These are phyloP conservation scores for Lizanozyma gosingica DNA, from an alignment of 1,139 yeast genomes.

Conservation along the genomic window DNA sequence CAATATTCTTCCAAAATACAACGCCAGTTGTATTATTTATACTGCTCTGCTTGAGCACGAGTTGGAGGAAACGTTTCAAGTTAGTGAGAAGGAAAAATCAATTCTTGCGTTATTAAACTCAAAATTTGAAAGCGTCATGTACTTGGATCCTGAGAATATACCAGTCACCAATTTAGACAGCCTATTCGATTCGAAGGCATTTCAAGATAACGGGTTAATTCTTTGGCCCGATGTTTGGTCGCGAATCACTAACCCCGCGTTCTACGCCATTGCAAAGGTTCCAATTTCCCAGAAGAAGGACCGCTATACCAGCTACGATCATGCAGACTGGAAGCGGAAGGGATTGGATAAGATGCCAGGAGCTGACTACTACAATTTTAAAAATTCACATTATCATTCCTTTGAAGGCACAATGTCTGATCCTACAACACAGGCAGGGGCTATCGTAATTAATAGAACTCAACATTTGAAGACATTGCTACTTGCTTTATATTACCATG, in stretches of 20 bases:
- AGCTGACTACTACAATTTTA: not conserved
- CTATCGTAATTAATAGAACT: conserved; percentile 42
- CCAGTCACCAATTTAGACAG: conserved; percentile 48
- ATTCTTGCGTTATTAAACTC: conserved; percentile 53
- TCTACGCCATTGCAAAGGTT: conserved; percentile 29
- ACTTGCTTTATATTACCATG: conserved; percentile 46
- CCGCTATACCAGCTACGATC: not conserved
- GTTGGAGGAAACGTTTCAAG: conserved; percentile 14
- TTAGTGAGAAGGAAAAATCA: conserved; percentile 56
- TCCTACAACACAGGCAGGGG: conserved; percentile 56
- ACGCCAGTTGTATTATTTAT: conserved; percentile 37
- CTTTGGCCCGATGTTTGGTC: conserved; percentile 45
- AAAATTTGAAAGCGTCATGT: conserved; percentile 47
- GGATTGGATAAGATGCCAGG: conserved; percentile 1
- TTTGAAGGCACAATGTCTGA: conserved; percentile 49
- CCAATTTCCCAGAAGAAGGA: conserved; percentile 2
- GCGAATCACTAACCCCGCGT: conserved; percentile 35
- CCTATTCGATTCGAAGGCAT: conserved; percentile 30
- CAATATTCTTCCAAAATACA: conserved; percentile 24
- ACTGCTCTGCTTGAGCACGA: not conserved
- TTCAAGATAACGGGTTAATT: conserved; percentile 23
- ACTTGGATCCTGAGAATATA: conserved; percentile 62
- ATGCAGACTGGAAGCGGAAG: not conserved
- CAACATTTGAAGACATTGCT: conserved; percentile 46
- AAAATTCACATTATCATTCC: conserved; percentile 12